Conservation (phyloP, 2,329 filamentous ascomycete species). For the Epichloe sp. region DNA sequence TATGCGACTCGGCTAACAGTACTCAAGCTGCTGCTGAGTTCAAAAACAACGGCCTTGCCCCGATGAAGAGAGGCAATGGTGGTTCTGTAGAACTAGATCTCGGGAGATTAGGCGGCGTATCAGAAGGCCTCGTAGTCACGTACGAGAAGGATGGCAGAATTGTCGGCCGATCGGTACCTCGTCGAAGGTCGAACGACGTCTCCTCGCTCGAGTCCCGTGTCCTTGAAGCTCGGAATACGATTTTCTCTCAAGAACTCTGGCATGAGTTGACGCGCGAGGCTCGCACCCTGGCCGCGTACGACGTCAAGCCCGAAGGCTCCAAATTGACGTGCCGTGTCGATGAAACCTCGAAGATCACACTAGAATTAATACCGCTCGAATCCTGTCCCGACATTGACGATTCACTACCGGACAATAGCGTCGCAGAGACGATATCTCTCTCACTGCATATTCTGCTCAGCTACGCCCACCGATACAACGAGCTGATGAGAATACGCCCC, state of each 20-base stretch:
- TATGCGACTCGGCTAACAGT: not conserved
- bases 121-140: conserved; percentile 52
- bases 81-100: conserved; percentile 65
- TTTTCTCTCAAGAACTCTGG: conserved; percentile 79
- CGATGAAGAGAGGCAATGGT: conserved; percentile 59
- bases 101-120: conserved; percentile 36
- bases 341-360: conserved; percentile 38
- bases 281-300: conserved; percentile 55
- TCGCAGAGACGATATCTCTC: conserved; percentile 54
- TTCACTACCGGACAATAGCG: conserved; percentile 26
- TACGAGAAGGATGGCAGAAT: conserved; percentile 44
- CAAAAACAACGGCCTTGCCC: conserved; percentile 62
- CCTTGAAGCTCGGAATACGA: conserved; percentile 61
- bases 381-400: conserved; percentile 18
- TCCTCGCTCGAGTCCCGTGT: conserved; percentile 50
- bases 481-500: conserved; percentile 52
- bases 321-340: conserved; percentile 42
- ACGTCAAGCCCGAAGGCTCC: conserved; percentile 50
- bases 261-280: conserved; percentile 79
- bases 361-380: conserved; percentile 56
- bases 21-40: conserved; percentile 40
- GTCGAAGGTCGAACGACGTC: conserved; percentile 41
- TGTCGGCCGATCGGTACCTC: conserved; percentile 42
- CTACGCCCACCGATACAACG: conserved; percentile 65
- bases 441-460: conserved; percentile 64